phyloP scores from a whole-genome alignment of 2,329 filamentous ascomycete genomes.

The Ceratocystis alfenasii region DNA sequence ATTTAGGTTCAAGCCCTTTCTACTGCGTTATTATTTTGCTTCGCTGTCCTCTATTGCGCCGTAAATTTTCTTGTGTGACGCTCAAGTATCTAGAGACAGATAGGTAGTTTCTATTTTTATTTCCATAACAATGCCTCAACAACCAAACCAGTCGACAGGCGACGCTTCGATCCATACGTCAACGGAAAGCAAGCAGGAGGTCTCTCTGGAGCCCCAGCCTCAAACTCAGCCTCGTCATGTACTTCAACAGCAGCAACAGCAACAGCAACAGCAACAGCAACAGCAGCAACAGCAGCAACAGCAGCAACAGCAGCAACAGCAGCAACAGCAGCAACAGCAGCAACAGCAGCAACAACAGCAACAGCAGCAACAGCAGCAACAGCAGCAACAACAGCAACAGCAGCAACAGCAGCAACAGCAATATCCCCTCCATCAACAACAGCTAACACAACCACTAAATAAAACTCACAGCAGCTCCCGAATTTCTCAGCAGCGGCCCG shows the following conservation, averaged over 20 bases:
- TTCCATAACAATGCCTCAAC: constrained; percentile 3
- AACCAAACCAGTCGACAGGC: not conserved
- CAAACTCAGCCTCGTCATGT: not conserved
- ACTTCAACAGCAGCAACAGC: constrained; percentile 4
- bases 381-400: not conserved
- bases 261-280: constrained; percentile 9
- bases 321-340: constrained; percentile 3
- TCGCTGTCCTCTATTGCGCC: not conserved
- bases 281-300: not conserved
- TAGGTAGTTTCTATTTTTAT: constrained; percentile 13
- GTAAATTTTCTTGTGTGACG: not conserved
- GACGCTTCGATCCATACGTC: not conserved
- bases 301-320: constrained; percentile 1
- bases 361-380: too few species aligned
- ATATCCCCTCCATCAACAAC: not conserved
- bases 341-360: constrained; percentile 6
- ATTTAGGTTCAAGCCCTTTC: not conserved
- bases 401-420: not conserved
- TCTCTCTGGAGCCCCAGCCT: constrained; percentile 4
- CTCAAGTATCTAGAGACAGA: not conserved
- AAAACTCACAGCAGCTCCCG: constrained; percentile 15
- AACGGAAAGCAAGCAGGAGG: not conserved
- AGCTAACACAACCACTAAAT: not conserved
- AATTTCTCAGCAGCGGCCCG: constrained; percentile 21
- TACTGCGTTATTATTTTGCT: not conserved